Base-by-base conservation (phyloP, 352 stramenopile species). In the Globisporangium splendens region DNA sequence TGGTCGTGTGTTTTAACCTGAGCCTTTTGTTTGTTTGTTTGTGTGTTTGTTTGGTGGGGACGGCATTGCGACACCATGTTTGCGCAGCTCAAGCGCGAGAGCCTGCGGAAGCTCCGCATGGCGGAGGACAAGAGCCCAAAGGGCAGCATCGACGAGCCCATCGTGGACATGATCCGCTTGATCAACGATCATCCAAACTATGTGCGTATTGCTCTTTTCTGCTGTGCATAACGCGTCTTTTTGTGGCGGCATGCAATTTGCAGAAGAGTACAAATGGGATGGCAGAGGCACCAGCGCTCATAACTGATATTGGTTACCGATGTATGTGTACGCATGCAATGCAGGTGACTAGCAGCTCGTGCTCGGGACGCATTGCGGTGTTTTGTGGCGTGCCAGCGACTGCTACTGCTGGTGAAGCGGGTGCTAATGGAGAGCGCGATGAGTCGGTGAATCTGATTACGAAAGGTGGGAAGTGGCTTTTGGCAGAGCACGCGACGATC, bases 121-220 rank as follows among this genome's bases (percentile, higher is more conserved):
- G 77, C 84, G 59, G 82, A 91, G 59, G 86, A 96, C 68, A 96
- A 96, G 70, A 96, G 86, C 43, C 89, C 89, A 8, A 98, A 98
- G 59, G 91, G 89, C 6, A 93, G 75, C 59, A 85, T 98, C 54
- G 91, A 98, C 62, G 83, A 77, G 38, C 83, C 86, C 5, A 96
- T 97, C 51, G 77, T 91, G 18, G 87, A 95, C 39, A 78, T 97
- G 68, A 93, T 98, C 58, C 63, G 70, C 14, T 70, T 77, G 8
- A 91, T 97, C 56, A 98, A 98, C 65, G 66, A 72, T 18, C 77
- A 95, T 50, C 66, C 73, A 4, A 77, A 97, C 66, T 97, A 93
- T 54, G 85, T 94, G 59, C 59, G 81, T 70, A 18, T 11, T 43
- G 35, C 22, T 38, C 8, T 39, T 1, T 44, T 18, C 39, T 44